Evolutionary conservation across 2,329 filamentous ascomycete genomes (phyloP).

Genomic region (Aspergillus neotritici): DNA sequence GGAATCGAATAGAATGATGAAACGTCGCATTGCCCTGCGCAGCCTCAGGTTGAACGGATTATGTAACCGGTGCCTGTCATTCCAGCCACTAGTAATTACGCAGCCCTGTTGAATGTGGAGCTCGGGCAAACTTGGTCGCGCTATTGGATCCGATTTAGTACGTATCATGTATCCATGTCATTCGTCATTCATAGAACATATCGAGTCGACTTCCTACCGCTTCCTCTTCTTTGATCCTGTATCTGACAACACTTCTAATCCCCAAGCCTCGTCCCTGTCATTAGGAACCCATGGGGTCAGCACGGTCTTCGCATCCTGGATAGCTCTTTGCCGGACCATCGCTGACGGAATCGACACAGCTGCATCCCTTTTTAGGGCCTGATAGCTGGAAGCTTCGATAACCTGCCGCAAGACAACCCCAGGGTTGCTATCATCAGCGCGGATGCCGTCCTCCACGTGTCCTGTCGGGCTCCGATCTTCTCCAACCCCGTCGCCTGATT

Average conservation of each 20-base stretch:
- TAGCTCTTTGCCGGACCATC: constrained; percentile 21
- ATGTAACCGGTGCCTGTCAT: no score
- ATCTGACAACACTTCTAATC: constrained; percentile 28
- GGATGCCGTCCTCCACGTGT: neutral
- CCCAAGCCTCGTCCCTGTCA: constrained; percentile 35
- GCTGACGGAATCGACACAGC: constrained; percentile 5
- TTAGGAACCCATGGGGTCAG: constrained; percentile 36
- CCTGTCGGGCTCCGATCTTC: no score
- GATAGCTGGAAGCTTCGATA: constrained; percentile 22
- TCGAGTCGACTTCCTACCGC: constrained; percentile 4
- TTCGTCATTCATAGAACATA: neutral
- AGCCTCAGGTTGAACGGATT: neutral
- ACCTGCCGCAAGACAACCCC: neutral
- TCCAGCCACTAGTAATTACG: no score
- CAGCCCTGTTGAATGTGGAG: no score
- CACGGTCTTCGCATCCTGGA: constrained; percentile 27
- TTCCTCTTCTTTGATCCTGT: constrained; percentile 22
- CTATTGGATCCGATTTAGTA: no score
- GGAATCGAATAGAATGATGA: constrained; percentile 6
- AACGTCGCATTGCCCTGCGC: constrained; percentile 9
- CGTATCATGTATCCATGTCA: no score
- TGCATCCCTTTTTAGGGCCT: constrained; percentile 24
- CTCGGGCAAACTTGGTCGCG: neutral
- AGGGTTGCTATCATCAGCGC: no score
- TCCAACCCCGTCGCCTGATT: no score